phyloP scores from a whole-genome alignment of 225 moss, liverwort and hornwort genomes.

The Asterella californica region DNA sequence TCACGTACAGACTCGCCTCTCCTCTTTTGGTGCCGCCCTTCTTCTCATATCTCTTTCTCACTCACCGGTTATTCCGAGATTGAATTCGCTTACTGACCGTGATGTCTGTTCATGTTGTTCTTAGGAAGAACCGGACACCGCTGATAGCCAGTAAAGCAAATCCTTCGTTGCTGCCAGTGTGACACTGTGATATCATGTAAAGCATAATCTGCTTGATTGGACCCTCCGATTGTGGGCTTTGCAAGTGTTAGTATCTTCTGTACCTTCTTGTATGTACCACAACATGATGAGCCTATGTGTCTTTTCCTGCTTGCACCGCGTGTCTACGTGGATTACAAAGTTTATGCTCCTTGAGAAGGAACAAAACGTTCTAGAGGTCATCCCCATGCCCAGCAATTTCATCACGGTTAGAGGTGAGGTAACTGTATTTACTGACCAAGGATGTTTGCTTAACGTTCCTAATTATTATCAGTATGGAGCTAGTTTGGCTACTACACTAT shows the following conservation, averaged over 20 bases:
- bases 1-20: not conserved
- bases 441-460: not conserved
- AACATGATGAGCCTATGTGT: not conserved
- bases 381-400: not conserved
- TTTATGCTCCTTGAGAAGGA: not conserved
- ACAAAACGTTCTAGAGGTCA: not conserved
- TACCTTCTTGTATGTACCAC: constrained; percentile 4
- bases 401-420: not conserved
- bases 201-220: not conserved
- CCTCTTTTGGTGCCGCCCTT: not conserved
- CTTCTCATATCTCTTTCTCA: not conserved
- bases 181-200: not conserved
- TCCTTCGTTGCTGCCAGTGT: too few species aligned
- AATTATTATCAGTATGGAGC: not conserved
- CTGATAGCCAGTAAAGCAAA: too few species aligned
- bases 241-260: not conserved
- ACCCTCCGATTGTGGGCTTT: not conserved
- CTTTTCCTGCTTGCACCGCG: not conserved
- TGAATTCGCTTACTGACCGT: not conserved
- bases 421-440: too few species aligned
- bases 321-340: not conserved
- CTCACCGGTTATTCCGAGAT: not conserved
- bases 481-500: too few species aligned
- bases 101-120: not conserved
- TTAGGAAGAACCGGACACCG: too few species aligned